Evolutionary conservation across 2,329 filamentous ascomycete species (phyloP), one percentile per base, ranked within the genome.

Genomic region (Colletotrichum sp.): DNA sequence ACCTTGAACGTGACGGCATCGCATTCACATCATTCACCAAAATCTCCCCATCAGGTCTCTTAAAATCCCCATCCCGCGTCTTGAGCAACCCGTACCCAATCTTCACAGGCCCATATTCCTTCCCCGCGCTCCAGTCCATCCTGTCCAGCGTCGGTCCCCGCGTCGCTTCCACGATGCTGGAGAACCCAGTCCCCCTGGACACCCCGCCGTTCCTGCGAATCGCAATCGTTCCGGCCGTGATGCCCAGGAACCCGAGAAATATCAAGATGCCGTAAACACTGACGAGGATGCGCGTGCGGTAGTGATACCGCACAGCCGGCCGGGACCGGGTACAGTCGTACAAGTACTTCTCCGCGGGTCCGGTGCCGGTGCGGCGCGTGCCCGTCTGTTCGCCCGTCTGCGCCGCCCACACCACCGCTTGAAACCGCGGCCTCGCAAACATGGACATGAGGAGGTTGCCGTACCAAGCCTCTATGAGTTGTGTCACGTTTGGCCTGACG

Each of bases 101-200:
- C 34, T 64, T 64, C 21, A 39, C 21, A 44, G 62, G 34, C 9
- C 62, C 62, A n/a, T 64, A 64, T 4, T 28, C 62, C 34, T 64
- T 64, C 24, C 34, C 60, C 0, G n/a, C 18, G 10, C 32, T 7
- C 76, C 79, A 80, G 7, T 79, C 78, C 12, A 84, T 70, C 75
- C 79, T 81, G 64, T 85, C 83, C 15, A 85, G 78, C 8, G 81
- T 81, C 7, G 79, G 80, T 1, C 84, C 84, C 21, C 84, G 80
- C 12, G 83, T 85, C 2, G 84, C 84, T 15, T 82, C 83, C 21
- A 85, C 80, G 44, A 86, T 84, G 77, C 81, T 83, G 9, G 82
- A 84, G 77, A 85, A 85, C 3, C 81, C 79, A 16, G 81, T 85
- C 64, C 82, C 81, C 21, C 81, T 81, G 5, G 82, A 79, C 6